Percentiles rank a stretch among this genome's conserved stretches.
phyloP scores from a whole-genome alignment of 2,329 filamentous ascomycete genomes.

The Parastagonospora nodorum region DNA sequence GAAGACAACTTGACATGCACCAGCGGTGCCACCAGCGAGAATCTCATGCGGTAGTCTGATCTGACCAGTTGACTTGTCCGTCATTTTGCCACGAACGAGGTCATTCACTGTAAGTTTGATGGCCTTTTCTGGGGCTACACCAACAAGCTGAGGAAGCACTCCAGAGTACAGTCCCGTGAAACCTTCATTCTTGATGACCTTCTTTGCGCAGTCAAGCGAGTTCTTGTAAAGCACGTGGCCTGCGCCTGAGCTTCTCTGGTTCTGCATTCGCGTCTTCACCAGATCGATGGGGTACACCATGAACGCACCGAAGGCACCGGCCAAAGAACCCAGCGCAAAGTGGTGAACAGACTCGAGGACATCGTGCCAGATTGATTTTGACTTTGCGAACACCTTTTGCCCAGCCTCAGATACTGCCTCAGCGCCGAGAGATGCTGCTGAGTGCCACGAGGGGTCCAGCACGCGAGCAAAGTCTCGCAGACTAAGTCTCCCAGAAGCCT shows the following conservation, averaged over 20 bases:
- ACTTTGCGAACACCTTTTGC: constrained; percentile 60
- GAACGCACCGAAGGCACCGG: constrained; percentile 96
- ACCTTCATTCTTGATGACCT: constrained; percentile 92
- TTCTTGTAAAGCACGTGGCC: constrained; percentile 95
- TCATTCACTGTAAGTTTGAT: constrained; percentile 99
- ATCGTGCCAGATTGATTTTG: constrained; percentile 64
- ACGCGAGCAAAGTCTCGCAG: constrained; percentile 91
- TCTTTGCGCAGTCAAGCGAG: constrained; percentile 91
- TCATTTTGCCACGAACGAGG: constrained; percentile 77
- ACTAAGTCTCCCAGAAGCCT: constrained; percentile 82
- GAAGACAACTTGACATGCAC: constrained; percentile 96
- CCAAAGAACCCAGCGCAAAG: constrained; percentile 85
- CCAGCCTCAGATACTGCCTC: constrained; percentile 53
- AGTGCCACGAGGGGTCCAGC: constrained; percentile 89
- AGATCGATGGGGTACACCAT: constrained; percentile 99
- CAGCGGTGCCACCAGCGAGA: constrained; percentile 84
- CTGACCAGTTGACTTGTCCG: constrained; percentile 71
- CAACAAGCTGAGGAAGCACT: constrained; percentile 91
- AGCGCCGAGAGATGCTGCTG: constrained; percentile 61
- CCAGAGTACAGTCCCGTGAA: constrained; percentile 90
- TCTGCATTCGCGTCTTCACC: constrained; percentile 98
- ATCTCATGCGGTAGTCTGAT: constrained; percentile 77
- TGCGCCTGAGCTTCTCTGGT: constrained; percentile 78
- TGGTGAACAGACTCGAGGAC: constrained; percentile 82
- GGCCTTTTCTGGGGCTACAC: constrained; percentile 98